Evolutionary conservation across 352 stramenopile species (phyloP).

Genomic region (Globisporangium canariense): DNA sequence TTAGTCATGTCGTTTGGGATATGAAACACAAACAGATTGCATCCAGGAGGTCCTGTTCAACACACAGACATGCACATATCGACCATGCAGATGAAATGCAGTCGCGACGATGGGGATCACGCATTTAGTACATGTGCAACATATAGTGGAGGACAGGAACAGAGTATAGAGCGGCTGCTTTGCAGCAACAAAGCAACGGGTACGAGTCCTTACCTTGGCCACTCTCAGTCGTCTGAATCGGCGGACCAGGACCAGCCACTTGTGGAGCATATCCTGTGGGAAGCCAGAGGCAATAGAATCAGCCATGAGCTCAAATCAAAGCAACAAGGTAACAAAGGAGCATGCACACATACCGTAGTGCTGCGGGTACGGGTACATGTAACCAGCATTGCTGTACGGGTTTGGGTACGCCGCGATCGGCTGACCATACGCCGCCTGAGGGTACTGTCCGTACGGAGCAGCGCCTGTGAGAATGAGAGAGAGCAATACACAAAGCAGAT

Average conservation of each 20-base stretch:
- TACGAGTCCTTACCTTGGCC: slow-evolving; percentile 63
- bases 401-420: slow-evolving; percentile 67
- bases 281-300: neutral
- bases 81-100: slow-evolving; percentile 35
- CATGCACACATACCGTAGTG: slow-evolving; percentile 51
- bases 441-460: slow-evolving; percentile 64
- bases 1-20: slow-evolving; percentile 98
- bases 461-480: slow-evolving; percentile 6
- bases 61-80: slow-evolving; percentile 44
- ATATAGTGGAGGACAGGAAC: slow-evolving; percentile 15
- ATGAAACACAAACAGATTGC: slow-evolving; percentile 98
- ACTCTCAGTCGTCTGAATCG: slow-evolving; percentile 87
- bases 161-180: slow-evolving; percentile 1
- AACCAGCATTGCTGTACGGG: slow-evolving; percentile 64
- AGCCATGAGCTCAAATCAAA: neutral
- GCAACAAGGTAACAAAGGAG: neutral
- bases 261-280: slow-evolving; percentile 73
- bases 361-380: slow-evolving; percentile 87
- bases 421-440: slow-evolving; percentile 66
- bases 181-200: neutral
- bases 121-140: slow-evolving; percentile 40
- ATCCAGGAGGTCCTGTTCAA: slow-evolving; percentile 88
- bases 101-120: slow-evolving; percentile 26
- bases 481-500: neutral
- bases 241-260: slow-evolving; percentile 76